Evolutionary conservation across 2,329 filamentous ascomycete species (phyloP).

Genomic region (Furcasterigmium furcatum): DNA sequence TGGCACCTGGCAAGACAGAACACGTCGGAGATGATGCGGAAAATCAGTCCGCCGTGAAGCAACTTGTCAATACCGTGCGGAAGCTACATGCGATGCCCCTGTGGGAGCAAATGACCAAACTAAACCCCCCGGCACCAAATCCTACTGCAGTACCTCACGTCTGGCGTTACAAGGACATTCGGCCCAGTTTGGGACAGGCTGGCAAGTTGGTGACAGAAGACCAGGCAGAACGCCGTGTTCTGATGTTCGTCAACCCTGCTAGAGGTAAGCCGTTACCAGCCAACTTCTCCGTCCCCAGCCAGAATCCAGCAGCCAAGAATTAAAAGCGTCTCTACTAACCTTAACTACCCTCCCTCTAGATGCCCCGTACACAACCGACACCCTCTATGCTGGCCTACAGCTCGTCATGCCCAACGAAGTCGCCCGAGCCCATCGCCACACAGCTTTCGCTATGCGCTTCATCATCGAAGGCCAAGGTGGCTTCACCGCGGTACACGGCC

Average conservation of each 20-base stretch:
- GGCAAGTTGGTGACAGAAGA: slow-evolving; percentile 26
- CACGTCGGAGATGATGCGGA: background rate
- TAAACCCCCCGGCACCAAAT: slow-evolving; percentile 40
- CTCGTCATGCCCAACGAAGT: slow-evolving; percentile 51
- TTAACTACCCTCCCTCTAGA: slow-evolving; percentile 19
- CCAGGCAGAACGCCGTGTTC: slow-evolving; percentile 30
- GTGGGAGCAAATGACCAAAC: slow-evolving; percentile 39
- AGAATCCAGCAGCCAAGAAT: slow-evolving; percentile 19
- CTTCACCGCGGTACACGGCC: slow-evolving; percentile 51
- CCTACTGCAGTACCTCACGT: slow-evolving; percentile 30
- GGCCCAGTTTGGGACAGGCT: slow-evolving; percentile 25
- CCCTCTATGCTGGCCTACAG: slow-evolving; percentile 51
- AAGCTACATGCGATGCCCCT: slow-evolving; percentile 26
- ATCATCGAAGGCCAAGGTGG: slow-evolving; percentile 51
- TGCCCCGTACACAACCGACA: slow-evolving; percentile 51
- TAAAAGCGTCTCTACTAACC: background rate
- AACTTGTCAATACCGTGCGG: background rate
- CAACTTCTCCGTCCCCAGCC: too few species aligned
- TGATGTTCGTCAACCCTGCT: slow-evolving; percentile 32
- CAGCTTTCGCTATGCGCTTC: slow-evolving; percentile 51
- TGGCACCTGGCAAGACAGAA: background rate
- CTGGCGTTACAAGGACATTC: slow-evolving; percentile 26
- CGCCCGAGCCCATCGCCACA: slow-evolving; percentile 48
- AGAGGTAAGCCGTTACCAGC: slow-evolving; percentile 12
- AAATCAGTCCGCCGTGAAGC: background rate